Evolutionary conservation across 768 basidiomycete species (phyloP), one percentile per base, ranked within the genome.

Genomic region (Exsudoporus frostii): DNA sequence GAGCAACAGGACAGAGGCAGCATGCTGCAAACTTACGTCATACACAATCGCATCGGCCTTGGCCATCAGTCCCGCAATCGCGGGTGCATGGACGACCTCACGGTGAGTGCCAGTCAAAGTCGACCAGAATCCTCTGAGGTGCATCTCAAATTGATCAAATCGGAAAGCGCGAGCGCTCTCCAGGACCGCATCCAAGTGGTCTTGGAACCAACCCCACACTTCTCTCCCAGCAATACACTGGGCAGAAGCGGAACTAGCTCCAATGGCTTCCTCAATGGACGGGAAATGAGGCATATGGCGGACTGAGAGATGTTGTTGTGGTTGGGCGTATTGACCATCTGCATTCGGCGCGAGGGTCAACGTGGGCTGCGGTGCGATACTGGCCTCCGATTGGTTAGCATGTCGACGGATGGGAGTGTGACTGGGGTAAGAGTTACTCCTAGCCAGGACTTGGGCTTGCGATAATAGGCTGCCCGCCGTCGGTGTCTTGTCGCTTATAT

Each of bases 171-270:
- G 76, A 39, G 92, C 82, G 61, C 82, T 86, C 59, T 92, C 89
- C 30, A 93, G 73, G 43, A 95, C 77, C 1, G 85, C 76, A 70
- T 95, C 91, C 55, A 93, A 77, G 74, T 96, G 93, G 52, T 92
- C 88, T 69, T 90, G 87, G 77, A 96, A 96, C 86, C 90, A 91
- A 29, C 77, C 80, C 93, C 93, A 96, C 7, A 92, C 88, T 69
- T 91, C 90, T 59, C 88, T 82, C 27, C 89, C 92, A 55, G 86
- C 85, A 20, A 90, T 79, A 50, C 84, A 81, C 60, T 92, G 86
- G 27, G 88, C 76, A 42, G 89, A 82, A n/a, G 85, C 81, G 11
- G 87, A 86, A 62, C 76, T 85, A 25, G 81, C 76, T 44, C 85
- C 86, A 36, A 92, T 80, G 20, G 90, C 90, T 71, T 93, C 91